These are phyloP conservation scores for Amanita rimosa DNA, from an alignment of 768 basidiomycete genomes.

Conservation along the genomic window DNA sequence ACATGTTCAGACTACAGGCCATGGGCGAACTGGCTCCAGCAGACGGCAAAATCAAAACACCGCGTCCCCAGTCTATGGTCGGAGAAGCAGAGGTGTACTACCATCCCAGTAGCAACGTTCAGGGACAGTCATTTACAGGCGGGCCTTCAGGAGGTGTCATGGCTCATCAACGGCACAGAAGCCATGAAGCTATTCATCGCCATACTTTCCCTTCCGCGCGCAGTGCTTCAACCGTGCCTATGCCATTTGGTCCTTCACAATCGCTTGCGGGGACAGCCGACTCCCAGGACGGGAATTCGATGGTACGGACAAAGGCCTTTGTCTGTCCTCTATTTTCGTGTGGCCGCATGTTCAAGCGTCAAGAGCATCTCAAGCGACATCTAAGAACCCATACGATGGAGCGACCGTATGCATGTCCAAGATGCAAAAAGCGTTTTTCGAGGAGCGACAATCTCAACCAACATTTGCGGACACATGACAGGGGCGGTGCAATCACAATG, in stretches of 20 bases:
- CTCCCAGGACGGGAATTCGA: constrained; percentile 13
- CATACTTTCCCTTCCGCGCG: constrained; percentile 17
- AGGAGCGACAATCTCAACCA: constrained; percentile 84
- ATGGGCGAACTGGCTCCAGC: constrained; percentile 36
- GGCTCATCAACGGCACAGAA: constrained; percentile 15
- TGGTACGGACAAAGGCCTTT: constrained; percentile 50
- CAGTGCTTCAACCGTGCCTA: constrained; percentile 8
- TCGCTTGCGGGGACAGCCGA: constrained; percentile 1
- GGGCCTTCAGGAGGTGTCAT: neutral
- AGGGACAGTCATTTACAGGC: constrained; percentile 4
- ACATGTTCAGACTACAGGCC: constrained; percentile 57
- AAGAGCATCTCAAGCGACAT: constrained; percentile 86
- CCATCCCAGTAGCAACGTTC: constrained; percentile 14
- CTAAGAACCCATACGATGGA: constrained; percentile 86
- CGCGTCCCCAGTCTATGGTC: constrained; percentile 16
- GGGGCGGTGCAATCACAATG: constrained; percentile 18
- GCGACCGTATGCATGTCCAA: constrained; percentile 64
- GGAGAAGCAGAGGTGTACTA: constrained; percentile 22
- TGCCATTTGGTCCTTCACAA: constrained; percentile 7
- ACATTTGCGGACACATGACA: constrained; percentile 72
- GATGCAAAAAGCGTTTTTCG: constrained; percentile 76
- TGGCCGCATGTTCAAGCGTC: constrained; percentile 78
- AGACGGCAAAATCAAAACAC: constrained; percentile 20
- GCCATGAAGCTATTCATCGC: constrained; percentile 22
- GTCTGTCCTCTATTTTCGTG: constrained; percentile 81